Conservation (phyloP, 208 protist genomes). For the Acanthamoeba royreba region DNA sequence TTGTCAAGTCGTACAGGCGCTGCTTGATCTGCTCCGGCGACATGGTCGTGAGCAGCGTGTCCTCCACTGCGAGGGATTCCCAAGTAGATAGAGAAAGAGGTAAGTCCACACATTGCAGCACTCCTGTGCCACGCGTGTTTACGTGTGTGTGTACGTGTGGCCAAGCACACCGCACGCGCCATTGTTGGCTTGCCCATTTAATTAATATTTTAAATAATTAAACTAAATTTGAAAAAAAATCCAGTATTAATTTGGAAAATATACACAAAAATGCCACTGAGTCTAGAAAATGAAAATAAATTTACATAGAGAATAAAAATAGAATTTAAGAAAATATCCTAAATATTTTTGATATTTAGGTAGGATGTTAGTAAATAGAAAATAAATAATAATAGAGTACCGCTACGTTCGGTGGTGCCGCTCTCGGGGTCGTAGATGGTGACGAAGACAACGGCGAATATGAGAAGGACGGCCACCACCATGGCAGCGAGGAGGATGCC, state of each 20-base stretch:
- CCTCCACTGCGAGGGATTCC: neutral
- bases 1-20: neutral
- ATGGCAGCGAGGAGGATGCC: neutral
- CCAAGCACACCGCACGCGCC: too few relatives aligned
- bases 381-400: neutral
- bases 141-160: too few relatives aligned
- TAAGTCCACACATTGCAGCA: too few relatives aligned
- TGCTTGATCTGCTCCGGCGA: neutral
- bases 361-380: neutral
- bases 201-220: neutral
- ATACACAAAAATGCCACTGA: neutral
- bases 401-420: neutral
- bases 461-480: neutral
- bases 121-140: too few relatives aligned
- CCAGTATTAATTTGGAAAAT: neutral
- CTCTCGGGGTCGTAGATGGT: constrained; percentile 5
- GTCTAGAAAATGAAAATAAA: too few relatives aligned
- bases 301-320: too few relatives aligned
- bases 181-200: neutral
- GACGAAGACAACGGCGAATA: neutral
- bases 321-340: neutral
- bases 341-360: too few relatives aligned
- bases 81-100: too few relatives aligned
- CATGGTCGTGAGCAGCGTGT: neutral
- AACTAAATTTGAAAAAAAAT: neutral